Conservation (phyloP, 768 basidiomycete species). For the Leccinum broughii region DNA sequence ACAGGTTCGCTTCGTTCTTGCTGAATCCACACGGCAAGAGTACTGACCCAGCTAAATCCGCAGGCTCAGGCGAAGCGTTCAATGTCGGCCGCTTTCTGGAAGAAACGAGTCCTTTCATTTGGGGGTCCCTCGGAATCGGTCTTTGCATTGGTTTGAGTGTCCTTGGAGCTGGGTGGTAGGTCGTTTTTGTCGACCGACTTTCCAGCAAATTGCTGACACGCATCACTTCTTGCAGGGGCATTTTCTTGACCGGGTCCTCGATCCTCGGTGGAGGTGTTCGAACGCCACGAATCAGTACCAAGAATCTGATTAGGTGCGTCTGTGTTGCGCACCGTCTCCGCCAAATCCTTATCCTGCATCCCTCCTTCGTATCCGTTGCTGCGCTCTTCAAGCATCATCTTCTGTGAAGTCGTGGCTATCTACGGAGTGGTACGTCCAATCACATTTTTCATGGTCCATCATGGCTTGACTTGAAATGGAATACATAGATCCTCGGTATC, state of each 20-base stretch:
- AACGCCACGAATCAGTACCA: conserved; percentile 90
- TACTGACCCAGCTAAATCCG: conserved; percentile 3
- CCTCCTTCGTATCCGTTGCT: neutral
- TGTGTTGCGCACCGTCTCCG: neutral
- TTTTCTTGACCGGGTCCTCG: conserved; percentile 95
- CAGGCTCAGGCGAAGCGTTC: conserved; percentile 89
- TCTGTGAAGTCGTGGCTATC: conserved; percentile 99
- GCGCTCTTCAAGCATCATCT: conserved; percentile 74
- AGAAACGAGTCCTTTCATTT: conserved; percentile 90
- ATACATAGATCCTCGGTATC: conserved; percentile 83
- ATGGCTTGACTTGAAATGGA: neutral
- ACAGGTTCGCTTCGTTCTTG: conserved; percentile 57
- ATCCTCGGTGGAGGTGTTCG: conserved; percentile 96
- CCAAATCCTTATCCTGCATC: neutral
- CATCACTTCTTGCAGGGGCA: conserved; percentile 67
- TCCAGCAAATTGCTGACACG: neutral
- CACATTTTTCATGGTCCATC: too few species aligned
- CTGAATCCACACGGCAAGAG: neutral
- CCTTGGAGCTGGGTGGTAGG: conserved; percentile 93
- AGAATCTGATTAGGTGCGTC: conserved; percentile 92
- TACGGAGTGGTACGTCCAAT: conserved; percentile 80
- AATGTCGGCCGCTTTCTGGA: conserved; percentile 93
- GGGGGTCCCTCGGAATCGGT: conserved; percentile 89
- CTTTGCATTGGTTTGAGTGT: conserved; percentile 93
- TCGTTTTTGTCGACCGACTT: conserved; percentile 4